These are phyloP conservation scores for Marasmius fiardii DNA, from an alignment of 1,284 basidiomycete genomes.

Conservation along the genomic window DNA sequence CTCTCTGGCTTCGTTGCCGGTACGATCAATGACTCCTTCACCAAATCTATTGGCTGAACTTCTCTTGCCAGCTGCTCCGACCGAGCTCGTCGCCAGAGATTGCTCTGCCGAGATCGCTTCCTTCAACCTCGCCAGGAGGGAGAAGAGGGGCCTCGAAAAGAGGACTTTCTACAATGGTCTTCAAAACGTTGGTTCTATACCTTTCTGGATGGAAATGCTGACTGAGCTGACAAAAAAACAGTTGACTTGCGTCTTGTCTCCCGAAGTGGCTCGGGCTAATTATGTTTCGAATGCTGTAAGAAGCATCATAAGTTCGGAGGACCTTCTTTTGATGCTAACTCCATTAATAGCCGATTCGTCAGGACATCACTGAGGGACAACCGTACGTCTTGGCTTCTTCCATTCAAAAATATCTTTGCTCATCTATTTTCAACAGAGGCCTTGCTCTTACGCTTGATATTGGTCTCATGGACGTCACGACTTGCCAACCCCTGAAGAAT, in stretches of 20 bases:
- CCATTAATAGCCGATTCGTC: conserved; percentile 36
- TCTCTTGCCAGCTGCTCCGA: conserved; percentile 9
- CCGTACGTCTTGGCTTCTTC: conserved; percentile 19
- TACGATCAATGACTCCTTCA: conserved; percentile 7
- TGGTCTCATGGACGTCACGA: conserved; percentile 53
- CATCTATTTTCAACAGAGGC: conserved; percentile 27
- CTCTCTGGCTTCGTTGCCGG: conserved; percentile 19
- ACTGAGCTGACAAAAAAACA: conserved; percentile 1
- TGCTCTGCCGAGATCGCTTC: conserved; percentile 20
- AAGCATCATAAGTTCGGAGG: background rate
- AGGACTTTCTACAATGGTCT: conserved; percentile 18
- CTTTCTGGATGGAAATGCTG: background rate
- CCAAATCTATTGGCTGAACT: background rate
- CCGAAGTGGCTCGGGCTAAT: conserved; percentile 21
- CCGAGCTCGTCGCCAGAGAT: conserved; percentile 15
- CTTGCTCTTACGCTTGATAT: conserved; percentile 50
- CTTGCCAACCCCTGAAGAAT: conserved; percentile 50
- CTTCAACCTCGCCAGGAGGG: conserved; percentile 20
- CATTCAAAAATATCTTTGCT: background rate
- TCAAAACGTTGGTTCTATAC: conserved; percentile 17
- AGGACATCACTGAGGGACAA: conserved; percentile 49
- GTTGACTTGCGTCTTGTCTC: conserved; percentile 24
- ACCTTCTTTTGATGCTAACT: conserved; percentile 9
- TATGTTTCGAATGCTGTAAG: background rate
- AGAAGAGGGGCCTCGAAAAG: conserved; percentile 20